Base-by-base conservation (phyloP, 2,329 filamentous ascomycete species). In the Cytospora schulzeri region DNA sequence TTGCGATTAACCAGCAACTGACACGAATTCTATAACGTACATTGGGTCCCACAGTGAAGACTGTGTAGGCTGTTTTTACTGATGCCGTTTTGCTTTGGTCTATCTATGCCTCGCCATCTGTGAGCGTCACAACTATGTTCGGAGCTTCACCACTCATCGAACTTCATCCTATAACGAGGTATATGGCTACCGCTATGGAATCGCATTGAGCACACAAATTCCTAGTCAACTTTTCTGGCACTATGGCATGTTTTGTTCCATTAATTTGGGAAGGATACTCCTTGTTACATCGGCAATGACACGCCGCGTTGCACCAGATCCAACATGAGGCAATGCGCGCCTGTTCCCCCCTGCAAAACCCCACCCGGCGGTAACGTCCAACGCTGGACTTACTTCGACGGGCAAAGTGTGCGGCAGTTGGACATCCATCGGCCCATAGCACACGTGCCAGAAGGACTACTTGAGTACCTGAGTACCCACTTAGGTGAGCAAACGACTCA, bases 401-500 rank as follows among this genome's bases (percentile, higher is more conserved):
- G 29, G 24, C 50, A 41, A 29, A 7, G 29, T 33, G n/a, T 53
- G n/a, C 51, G 41, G 57, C 45, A 52, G n/a, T 41, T 41, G 38
- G 38, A 41, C 38, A 41, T 41, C 38, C 38, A 19, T 41, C 38
- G 38, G 17, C 19, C 26, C 50, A 45, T 24, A 28, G 48, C 19
- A 48, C 22, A 19, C 17, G 22, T 48, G 45, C 9, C 24, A 14
- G 2, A n/a, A 15, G 19, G 17, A 45, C 17, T 45, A 4, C 38
- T n/a, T 48, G 45, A 11, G n/a, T 48, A 48, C 38, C 15, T 48
- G 45, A 11, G n/a, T 48, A 48, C n/a, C 45, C 45, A 48, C 45
- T 24, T 54, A 15, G 58, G 29, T 48, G 53, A 38, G 54, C 26
- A 31, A 62, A 35, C 51, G 59, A 55, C 59, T 65, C 41, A 33